phyloP scores from a whole-genome alignment of 805 yeast species.

The Lipomyces chichibuensis region DNA sequence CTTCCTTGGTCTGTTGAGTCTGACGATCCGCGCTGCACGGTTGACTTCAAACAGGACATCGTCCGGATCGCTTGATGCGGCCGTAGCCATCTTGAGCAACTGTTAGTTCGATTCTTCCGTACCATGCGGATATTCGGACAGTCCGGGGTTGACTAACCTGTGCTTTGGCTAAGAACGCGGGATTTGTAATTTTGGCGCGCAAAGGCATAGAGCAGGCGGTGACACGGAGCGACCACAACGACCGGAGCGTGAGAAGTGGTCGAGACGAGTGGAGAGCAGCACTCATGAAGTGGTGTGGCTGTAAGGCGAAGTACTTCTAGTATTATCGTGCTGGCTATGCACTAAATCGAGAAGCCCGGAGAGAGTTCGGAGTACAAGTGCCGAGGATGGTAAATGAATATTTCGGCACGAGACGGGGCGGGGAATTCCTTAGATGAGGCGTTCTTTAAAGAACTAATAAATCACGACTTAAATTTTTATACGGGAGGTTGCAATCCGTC shows the following conservation, averaged over 20 bases:
- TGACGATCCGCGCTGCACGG: slow-evolving; percentile 69
- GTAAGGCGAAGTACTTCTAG: background rate
- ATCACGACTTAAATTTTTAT: no score
- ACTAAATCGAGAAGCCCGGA: background rate
- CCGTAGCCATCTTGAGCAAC: slow-evolving; percentile 10
- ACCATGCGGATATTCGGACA: background rate
- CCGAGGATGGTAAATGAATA: background rate
- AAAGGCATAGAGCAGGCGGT: slow-evolving; percentile 24
- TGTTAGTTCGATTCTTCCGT: background rate
- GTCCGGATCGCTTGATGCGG: slow-evolving; percentile 35
- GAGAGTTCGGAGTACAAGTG: background rate
- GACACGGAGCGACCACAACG: slow-evolving; percentile 1
- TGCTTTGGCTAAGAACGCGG: slow-evolving; percentile 11
- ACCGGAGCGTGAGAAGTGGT: slow-evolving; percentile 1
- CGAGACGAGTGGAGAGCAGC: background rate
- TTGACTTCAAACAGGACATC: slow-evolving; percentile 67
- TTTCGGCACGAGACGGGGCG: slow-evolving; percentile 5
- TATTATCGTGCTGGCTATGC: background rate
- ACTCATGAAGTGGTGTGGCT: background rate
- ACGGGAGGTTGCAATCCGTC: no score
- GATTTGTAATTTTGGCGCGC: slow-evolving; percentile 32
- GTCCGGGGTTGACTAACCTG: background rate
- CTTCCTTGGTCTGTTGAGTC: slow-evolving; percentile 78
- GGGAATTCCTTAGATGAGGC: background rate
- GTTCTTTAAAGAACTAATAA: no score